These are phyloP conservation scores for Psidium friedrichsthalianum DNA, from an alignment of 345 rosid genomes.

Conservation along the genomic window DNA sequence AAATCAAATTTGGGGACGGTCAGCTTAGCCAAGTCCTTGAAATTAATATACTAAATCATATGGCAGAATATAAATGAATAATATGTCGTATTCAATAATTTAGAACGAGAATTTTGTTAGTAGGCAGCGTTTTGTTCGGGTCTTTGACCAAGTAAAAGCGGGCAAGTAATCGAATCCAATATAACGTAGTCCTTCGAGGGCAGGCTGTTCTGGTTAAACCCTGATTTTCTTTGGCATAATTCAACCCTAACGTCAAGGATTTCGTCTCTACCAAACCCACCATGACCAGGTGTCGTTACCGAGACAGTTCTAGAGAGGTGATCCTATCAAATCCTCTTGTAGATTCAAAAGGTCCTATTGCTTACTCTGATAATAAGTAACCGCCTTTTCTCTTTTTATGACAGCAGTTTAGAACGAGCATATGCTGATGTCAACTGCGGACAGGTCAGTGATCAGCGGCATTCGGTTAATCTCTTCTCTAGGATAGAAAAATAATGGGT, in stretches of 20 bases:
- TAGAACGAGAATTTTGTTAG: too few relatives aligned
- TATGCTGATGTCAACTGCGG: slow-evolving; percentile 15
- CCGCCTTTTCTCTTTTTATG: not conserved
- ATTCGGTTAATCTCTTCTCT: not conserved
- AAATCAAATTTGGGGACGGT: too few relatives aligned
- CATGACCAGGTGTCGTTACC: not conserved
- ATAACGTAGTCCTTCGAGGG: not conserved
- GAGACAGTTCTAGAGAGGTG: not conserved
- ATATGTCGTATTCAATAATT: too few relatives aligned
- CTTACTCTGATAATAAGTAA: not conserved
- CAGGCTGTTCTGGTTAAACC: not conserved
- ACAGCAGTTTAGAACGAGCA: not conserved
- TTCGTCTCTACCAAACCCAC: not conserved
- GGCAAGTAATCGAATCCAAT: not conserved
- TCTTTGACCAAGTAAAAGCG: not conserved
- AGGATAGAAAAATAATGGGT: not conserved
- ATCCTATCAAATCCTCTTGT: not conserved
- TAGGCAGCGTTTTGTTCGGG: too few relatives aligned
- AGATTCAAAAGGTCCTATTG: not conserved
- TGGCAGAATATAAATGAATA: too few relatives aligned
- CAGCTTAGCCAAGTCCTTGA: too few relatives aligned
- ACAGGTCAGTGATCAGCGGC: slow-evolving; percentile 16
- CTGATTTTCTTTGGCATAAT: not conserved
- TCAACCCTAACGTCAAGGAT: not conserved
- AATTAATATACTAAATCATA: too few relatives aligned